Conservation (phyloP, 148 eudicot species). For the Rheum nobile region DNA sequence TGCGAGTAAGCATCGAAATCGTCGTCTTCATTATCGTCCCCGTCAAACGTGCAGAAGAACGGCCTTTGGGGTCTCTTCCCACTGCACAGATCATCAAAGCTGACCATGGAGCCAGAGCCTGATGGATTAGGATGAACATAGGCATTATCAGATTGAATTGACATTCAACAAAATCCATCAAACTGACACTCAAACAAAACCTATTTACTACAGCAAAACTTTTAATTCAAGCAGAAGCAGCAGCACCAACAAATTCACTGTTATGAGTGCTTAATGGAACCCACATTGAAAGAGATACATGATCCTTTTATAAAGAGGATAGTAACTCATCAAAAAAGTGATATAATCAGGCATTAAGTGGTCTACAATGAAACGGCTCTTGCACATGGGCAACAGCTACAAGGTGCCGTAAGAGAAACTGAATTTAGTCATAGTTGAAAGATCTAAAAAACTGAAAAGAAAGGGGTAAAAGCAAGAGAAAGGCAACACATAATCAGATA, state of each 20-base stretch:
- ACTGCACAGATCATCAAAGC: constrained; percentile 42
- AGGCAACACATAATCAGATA: neutral
- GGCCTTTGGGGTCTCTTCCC: constrained; percentile 33
- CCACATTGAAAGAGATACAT: neutral
- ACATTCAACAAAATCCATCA: too few relatives aligned
- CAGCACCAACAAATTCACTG: neutral
- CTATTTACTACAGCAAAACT: neutral
- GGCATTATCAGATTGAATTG: neutral
- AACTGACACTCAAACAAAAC: neutral
- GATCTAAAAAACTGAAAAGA: neutral
- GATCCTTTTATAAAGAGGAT: neutral
- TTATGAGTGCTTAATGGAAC: constrained; percentile 1
- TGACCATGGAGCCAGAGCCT: constrained; percentile 70
- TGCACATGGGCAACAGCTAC: neutral
- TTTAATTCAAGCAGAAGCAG: neutral
- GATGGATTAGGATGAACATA: neutral
- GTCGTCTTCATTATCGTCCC: constrained; percentile 45
- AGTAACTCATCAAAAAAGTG: neutral
- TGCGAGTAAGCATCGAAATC: constrained; percentile 53
- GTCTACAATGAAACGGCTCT: neutral
- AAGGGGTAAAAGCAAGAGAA: neutral
- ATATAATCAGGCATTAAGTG: neutral
- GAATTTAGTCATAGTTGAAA: constrained; percentile 1
- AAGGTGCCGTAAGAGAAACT: neutral
- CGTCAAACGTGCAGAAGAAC: constrained; percentile 44